A percentile compares a stretch with the other conserved stretches of the same genome.
phyloP scores from a whole-genome alignment of 805 yeast species.

The Metschnikowia continentalis region DNA sequence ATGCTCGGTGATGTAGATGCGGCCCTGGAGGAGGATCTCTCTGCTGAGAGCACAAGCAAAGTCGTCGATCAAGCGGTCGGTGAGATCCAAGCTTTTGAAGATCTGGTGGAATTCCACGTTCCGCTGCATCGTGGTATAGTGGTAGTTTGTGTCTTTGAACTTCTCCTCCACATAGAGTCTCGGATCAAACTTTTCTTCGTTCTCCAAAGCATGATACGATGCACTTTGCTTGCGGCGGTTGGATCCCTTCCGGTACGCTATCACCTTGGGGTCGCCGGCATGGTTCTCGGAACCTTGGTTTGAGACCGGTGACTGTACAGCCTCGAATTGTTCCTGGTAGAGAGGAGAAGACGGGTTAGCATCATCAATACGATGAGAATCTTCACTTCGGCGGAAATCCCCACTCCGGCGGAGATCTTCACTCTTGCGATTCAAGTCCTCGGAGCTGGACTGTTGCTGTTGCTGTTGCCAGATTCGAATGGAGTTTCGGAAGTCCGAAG shows the following conservation, averaged over 20 bases:
- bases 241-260: constrained; percentile 35
- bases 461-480: constrained; percentile 19
- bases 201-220: constrained; percentile 6
- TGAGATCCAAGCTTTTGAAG: constrained; percentile 62
- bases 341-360: not conserved
- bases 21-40: constrained; percentile 84
- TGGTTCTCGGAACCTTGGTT: constrained; percentile 3
- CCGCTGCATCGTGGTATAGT: constrained; percentile 52
- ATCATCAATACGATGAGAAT: not conserved
- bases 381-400: not conserved
- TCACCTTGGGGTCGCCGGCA: constrained; percentile 33
- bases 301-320: not conserved
- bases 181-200: constrained; percentile 28
- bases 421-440: not conserved
- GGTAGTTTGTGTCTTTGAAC: constrained; percentile 53
- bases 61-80: constrained; percentile 78
- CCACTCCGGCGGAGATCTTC: constrained; percentile 1
- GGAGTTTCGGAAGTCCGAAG: constrained; percentile 13
- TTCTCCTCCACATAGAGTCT: constrained; percentile 55
- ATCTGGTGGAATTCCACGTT: constrained; percentile 72
- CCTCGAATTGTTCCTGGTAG: not conserved
- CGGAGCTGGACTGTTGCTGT: constrained; percentile 6
- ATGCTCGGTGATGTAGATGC: constrained; percentile 73
- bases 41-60: constrained; percentile 85
- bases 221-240: constrained; percentile 31